Evolutionary conservation across 176 grass and related monocot species (phyloP).

Genomic region (Carex pumila): DNA sequence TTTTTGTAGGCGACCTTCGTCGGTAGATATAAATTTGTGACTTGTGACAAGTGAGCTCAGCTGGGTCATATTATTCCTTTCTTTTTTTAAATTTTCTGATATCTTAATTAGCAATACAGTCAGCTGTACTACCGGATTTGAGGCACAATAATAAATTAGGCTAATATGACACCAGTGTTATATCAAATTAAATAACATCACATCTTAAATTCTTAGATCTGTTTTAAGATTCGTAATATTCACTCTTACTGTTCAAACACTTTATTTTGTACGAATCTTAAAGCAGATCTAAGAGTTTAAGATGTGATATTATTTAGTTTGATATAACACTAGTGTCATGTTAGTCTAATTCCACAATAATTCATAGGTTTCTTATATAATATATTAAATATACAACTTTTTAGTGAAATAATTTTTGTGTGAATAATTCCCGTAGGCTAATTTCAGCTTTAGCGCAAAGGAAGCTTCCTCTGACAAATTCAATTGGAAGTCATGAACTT

Average conservation of each 20-base stretch:
- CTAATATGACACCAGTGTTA: too few species aligned
- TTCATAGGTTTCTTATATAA: neutral
- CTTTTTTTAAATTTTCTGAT: neutral
- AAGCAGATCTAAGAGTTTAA: too few species aligned
- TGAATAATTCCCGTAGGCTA: neutral
- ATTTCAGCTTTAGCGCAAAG: neutral
- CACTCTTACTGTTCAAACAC: too few species aligned
- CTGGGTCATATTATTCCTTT: neutral
- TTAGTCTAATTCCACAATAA: too few species aligned
- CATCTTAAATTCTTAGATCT: too few species aligned
- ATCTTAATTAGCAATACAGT: neutral
- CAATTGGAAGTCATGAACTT: neutral
- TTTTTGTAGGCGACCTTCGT: neutral
- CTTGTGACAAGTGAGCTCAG: neutral
- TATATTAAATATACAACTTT: neutral
- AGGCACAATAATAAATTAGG: neutral
- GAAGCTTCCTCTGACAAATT: neutral
- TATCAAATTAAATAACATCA: too few species aligned
- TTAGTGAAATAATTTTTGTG: neutral
- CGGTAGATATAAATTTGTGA: neutral
- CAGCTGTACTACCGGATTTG: neutral
- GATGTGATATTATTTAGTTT: too few species aligned
- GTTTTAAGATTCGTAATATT: too few species aligned
- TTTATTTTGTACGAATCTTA: too few species aligned
- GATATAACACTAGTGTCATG: too few species aligned